phyloP scores from a whole-genome alignment of 768 basidiomycete species.

The Chalciporus piperatus region DNA sequence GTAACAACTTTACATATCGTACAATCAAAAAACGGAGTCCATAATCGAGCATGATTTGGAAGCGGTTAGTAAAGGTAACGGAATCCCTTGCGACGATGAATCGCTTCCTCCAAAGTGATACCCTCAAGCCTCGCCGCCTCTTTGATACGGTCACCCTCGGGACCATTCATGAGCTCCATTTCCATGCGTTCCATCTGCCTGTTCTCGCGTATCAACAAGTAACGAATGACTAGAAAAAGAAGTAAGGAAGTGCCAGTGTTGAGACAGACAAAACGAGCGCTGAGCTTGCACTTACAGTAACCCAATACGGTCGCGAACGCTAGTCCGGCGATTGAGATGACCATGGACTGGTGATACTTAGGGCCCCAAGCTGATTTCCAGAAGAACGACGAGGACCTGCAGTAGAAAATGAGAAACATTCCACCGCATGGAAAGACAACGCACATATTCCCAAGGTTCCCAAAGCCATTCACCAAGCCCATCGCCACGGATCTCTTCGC shows the following conservation, averaged over 20 bases:
- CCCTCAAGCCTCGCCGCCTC: conserved; percentile 60
- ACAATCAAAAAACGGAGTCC: not conserved
- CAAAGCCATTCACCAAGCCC: conserved; percentile 60
- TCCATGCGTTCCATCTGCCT: conserved; percentile 49
- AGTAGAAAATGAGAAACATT: not conserved
- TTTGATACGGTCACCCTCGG: conserved; percentile 48
- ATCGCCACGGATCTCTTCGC: conserved; percentile 52
- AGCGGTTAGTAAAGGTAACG: conserved; percentile 48
- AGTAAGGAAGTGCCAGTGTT: not conserved
- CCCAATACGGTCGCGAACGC: conserved; percentile 31
- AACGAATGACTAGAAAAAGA: conserved; percentile 37
- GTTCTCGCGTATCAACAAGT: conserved; percentile 49
- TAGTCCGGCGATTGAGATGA: conserved; percentile 41
- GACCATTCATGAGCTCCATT: conserved; percentile 39
- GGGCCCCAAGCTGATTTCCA: conserved; percentile 66
- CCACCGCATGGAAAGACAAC: conserved; percentile 13
- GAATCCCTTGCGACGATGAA: conserved; percentile 55
- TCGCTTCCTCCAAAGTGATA: conserved; percentile 56
- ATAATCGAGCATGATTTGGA: not conserved
- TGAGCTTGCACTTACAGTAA: conserved; percentile 27
- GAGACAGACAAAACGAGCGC: not conserved
- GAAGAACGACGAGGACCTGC: conserved; percentile 56
- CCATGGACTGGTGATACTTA: conserved; percentile 60
- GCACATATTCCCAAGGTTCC: conserved; percentile 58
- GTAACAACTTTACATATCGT: not conserved